Evolutionary conservation across 495 filamentous ascomycete genomes (phyloP).

Genomic region (Trichoderma asperelloides): DNA sequence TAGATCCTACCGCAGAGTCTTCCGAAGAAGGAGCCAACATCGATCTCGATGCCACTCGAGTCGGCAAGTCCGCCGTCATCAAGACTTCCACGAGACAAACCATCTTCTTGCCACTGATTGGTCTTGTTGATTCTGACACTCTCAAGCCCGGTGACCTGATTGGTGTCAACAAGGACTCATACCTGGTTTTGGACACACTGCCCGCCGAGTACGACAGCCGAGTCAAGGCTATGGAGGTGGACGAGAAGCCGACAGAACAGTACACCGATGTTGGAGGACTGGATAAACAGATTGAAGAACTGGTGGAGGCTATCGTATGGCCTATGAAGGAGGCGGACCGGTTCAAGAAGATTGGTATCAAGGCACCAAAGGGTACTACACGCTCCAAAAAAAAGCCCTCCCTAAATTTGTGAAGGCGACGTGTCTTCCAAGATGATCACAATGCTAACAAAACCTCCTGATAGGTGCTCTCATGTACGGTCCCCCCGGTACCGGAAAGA

Average conservation of each 20-base stretch:
- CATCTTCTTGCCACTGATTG: conserved; percentile 96
- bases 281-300: conserved; percentile 98
- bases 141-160: conserved; percentile 94
- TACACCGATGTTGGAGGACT: conserved; percentile 96
- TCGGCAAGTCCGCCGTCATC: conserved; percentile 98
- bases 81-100: conserved; percentile 99
- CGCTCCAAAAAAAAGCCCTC: not conserved
- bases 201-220: conserved; percentile 99
- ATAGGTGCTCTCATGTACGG: conserved; percentile 97
- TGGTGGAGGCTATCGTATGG: conserved; percentile 99
- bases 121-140: conserved; percentile 87
- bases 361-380: conserved; percentile 89
- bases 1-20: conserved; percentile 92
- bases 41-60: conserved; percentile 91
- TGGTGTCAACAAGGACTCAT: conserved; percentile 98
- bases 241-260: conserved; percentile 99
- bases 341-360: conserved; percentile 99
- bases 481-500: conserved; percentile 94
- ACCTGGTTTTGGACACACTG: conserved; percentile 94
- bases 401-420: too few relatives aligned
- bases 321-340: conserved; percentile 99
- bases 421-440: not conserved
- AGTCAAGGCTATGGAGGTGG: conserved; percentile 99
- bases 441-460: not conserved
- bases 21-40: conserved; percentile 97